Base-by-base conservation (phyloP, 352 stramenopile genomes). In the Pythium sukuiense region DNA sequence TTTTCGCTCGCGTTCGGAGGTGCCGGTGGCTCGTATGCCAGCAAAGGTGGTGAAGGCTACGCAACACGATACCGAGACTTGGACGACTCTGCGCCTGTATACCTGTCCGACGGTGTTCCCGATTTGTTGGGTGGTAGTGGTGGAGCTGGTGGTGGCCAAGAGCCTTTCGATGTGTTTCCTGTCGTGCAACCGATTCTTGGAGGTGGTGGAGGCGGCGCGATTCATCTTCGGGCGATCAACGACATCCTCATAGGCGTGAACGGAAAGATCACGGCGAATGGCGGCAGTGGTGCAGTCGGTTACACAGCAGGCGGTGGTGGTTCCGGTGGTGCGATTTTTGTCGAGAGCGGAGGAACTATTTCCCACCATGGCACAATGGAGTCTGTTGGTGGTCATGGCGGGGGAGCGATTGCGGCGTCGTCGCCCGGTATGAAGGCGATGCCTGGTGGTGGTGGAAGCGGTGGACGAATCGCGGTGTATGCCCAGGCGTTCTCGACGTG, bases 1-100 rank as follows among this genome's bases (percentile, higher is more conserved):
- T 98, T 98, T 61, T 97, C 92, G 11, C 72, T 98, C 12, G 81
- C 93, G 20, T 97, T 96, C 70, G 94, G 93, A 35, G 95, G 96
- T 1, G 80, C 67, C 54, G 95, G 90, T 3, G 91, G 70, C 13
- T 91, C 83, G 2, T 92, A 88, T 61, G 79, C 67, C 0, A 75
- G 76, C 24, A 46, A 62, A 46, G 84, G 81, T 8, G 84, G 81
- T 2, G 30, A 39, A 20, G 90, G 91, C 2, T 96, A 95, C 66
- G 62, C 61, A 49, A 33, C 39, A 30, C 61, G 55, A 6, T 63
- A 72, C 68, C 63, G 49, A 43, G 37, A 43, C 52, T 57, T 57
- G 11, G 18, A 29, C 14, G 71, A 65, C 37, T 73, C 70, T 14
- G 62, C 66, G 0, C 45, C 66, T 43, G 14, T 49, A 5, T 90